Conservation (phyloP, 305 asterid species). For the Andrographis paniculata region DNA sequence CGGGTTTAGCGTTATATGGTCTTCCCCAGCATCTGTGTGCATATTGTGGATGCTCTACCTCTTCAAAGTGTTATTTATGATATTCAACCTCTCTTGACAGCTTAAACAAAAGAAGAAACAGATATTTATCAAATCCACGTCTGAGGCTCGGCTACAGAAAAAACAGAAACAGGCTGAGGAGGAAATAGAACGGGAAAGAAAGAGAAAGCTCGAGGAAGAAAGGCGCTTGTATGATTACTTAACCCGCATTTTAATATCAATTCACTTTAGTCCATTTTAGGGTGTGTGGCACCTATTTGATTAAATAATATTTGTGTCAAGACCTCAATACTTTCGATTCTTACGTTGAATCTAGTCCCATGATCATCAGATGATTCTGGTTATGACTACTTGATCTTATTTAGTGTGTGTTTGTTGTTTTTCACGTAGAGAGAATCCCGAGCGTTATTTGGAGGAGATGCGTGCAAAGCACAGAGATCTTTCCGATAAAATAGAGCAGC, state of each 20-base stretch:
- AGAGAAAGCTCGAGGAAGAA: constrained; percentile 86
- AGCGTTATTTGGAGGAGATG: constrained; percentile 78
- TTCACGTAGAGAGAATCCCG: constrained; percentile 70
- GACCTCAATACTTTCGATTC: no score
- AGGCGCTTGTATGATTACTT: constrained; percentile 66
- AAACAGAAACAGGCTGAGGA: constrained; percentile 82
- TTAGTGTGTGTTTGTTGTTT: constrained; percentile 7
- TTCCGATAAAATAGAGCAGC: constrained; percentile 77
- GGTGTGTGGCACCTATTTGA: no score
- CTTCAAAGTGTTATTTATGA: constrained; percentile 12
- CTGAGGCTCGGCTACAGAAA: constrained; percentile 81
- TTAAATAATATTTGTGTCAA: no score
- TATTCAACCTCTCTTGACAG: constrained; percentile 35
- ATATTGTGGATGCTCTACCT: constrained; percentile 7
- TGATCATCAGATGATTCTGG: no score
- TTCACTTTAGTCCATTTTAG: not conserved
- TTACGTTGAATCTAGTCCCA: not conserved
- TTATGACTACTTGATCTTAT: no score
- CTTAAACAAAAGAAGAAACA: constrained; percentile 80
- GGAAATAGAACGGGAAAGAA: constrained; percentile 83
- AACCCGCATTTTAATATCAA: constrained; percentile 3
- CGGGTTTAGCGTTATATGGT: not conserved
- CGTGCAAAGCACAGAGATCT: constrained; percentile 68
- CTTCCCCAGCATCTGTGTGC: constrained; percentile 4
- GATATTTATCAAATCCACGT: constrained; percentile 65